Base-by-base conservation (phyloP, 2,329 filamentous ascomycete genomes). In the Aspergillus pseudoviridinutans region DNA sequence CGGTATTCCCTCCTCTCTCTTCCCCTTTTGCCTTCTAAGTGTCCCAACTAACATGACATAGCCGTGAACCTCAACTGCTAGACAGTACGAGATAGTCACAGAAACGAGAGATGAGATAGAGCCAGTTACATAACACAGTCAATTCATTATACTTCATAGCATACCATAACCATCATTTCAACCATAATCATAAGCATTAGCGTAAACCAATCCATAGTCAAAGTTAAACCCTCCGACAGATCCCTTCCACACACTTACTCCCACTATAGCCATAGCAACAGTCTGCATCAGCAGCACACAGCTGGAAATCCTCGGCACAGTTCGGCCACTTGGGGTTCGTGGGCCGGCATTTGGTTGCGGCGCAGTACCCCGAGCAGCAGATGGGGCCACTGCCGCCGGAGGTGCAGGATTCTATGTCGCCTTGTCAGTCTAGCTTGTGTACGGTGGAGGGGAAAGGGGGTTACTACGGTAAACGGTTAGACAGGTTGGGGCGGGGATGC, bases 291-390 rank as follows among this genome's bases (percentile, higher is more conserved):
- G 46, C 52, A n/a, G 63, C 42, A 28, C 68, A 71, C 22, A 62
- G 58, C 9, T 64, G 65, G 42, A 61, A 54, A 54, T 70, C 67
- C 56, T 71, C 69, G 5, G 61, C 60, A 24, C 69, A 71, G 9
- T 35, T 49, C 0, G 69, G 67, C 68, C 68, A 70, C n/a, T 65
- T 53, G 3, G 58, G 35, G 53, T 71, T 68, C 1, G 68, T 71
- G 20, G 65, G 58, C 24, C 69, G 63, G 53, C 69, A 71, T 28
- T 66, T 66, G 1, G 55, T 68, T 3, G 67, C 69, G 4, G 67
- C 68, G 22, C 70, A 71, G 44, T 70, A 69, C 9, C 62, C 64
- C 2, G 68, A 71, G 61, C 68, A 72, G 54, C 68, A 71, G 3
- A 55, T 62, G 4, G 59, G 28, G 3, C 56, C 56, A 22, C 22